Percentiles rank a stretch among this genome's conserved stretches.
These are phyloP conservation scores for Bipolaris sorokiniana DNA, from an alignment of 2,329 filamentous ascomycete genomes.

Conservation along the genomic window DNA sequence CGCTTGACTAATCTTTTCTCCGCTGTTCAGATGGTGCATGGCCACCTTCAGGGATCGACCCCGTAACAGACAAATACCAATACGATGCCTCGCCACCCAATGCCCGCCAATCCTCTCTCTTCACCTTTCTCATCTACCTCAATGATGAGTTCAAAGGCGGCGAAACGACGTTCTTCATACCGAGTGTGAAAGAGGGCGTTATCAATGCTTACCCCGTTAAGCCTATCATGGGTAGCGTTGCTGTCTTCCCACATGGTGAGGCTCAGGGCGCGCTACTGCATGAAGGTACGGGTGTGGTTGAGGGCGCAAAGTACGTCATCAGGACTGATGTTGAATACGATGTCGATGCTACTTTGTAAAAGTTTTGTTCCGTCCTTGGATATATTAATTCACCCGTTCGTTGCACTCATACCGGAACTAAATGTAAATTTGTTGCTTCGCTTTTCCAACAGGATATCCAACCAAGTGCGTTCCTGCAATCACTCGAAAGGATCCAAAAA, in stretches of 20 bases:
- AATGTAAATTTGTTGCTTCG: not conserved
- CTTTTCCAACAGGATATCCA: too few relatives aligned
- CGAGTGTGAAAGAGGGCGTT: constrained; percentile 66
- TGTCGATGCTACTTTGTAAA: constrained; percentile 42
- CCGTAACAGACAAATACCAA: constrained; percentile 63
- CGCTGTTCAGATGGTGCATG: constrained; percentile 65
- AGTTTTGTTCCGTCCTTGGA: not conserved
- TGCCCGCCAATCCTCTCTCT: constrained; percentile 69
- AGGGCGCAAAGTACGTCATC: constrained; percentile 72
- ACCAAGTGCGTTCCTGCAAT: not conserved
- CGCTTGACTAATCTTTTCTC: constrained; percentile 2
- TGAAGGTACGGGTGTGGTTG: constrained; percentile 73
- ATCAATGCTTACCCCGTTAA: constrained; percentile 73
- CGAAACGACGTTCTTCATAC: constrained; percentile 74
- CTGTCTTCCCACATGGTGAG: constrained; percentile 74
- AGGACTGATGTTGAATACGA: constrained; percentile 75
- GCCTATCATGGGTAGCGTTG: constrained; percentile 71
- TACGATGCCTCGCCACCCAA: constrained; percentile 69
- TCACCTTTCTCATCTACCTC: constrained; percentile 72
- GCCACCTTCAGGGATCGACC: constrained; percentile 70
- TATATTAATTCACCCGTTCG: not conserved
- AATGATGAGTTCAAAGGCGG: constrained; percentile 75
- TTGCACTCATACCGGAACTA: not conserved
- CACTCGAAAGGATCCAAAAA: not conserved
- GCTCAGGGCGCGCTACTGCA: constrained; percentile 69